These are phyloP conservation scores for Cryptosporidium xiaoi DNA, from an alignment of 169 alveolate species.

Conservation along the genomic window DNA sequence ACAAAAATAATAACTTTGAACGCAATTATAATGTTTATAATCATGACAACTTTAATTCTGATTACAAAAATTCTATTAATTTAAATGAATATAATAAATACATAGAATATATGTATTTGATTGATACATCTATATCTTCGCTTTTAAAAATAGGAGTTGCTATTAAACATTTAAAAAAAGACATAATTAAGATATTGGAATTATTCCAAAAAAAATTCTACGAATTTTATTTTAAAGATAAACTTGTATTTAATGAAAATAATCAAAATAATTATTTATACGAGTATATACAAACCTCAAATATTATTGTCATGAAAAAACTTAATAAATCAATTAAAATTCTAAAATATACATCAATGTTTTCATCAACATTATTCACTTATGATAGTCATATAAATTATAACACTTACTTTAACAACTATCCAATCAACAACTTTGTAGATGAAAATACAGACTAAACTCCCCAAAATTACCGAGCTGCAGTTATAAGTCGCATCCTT, in stretches of 20 bases:
- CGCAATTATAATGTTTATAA: too few relatives aligned
- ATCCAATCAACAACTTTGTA: too few relatives aligned
- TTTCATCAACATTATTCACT: constrained; percentile 2
- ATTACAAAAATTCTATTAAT: background rate
- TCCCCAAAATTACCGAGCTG: too few relatives aligned
- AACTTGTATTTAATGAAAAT: background rate
- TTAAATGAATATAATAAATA: constrained; percentile 5
- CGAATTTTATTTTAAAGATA: background rate
- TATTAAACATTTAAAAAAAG: background rate
- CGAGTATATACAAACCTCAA: constrained; percentile 9
- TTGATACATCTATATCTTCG: constrained; percentile 5
- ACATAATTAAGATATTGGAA: background rate
- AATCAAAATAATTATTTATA: background rate
- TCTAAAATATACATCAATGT: constrained; percentile 8
- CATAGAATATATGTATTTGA: constrained; percentile 21
- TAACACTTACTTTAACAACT: too few relatives aligned
- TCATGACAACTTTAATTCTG: background rate
- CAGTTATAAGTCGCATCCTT: too few relatives aligned
- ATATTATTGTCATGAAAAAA: constrained; percentile 15
- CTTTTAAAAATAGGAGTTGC: constrained; percentile 40
- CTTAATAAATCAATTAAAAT: background rate
- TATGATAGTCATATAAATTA: too few relatives aligned
- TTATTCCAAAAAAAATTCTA: background rate
- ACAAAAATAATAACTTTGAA: background rate
- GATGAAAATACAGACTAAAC: too few relatives aligned